A percentile compares a stretch with the other conserved stretches of the same genome.
phyloP scores from a whole-genome alignment of 2,329 filamentous ascomycete genomes.

The Cylindrodendrum hubeiense region DNA sequence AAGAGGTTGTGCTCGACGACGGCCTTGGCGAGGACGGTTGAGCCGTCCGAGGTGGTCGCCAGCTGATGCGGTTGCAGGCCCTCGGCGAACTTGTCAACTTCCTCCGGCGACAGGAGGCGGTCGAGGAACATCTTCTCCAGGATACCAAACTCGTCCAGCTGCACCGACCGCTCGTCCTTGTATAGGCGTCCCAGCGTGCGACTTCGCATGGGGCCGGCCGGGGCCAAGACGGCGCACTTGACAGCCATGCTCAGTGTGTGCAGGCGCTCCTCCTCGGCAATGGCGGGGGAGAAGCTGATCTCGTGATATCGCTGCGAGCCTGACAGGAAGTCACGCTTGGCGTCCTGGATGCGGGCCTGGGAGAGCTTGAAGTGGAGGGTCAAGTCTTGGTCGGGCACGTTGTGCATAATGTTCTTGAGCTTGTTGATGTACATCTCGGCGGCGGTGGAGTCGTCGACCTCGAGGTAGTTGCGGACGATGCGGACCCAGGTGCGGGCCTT shows the following conservation, averaged over 20 bases:
- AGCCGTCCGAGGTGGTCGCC: slow-evolving; percentile 88
- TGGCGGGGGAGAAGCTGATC: slow-evolving; percentile 80
- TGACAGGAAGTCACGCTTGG: slow-evolving; percentile 88
- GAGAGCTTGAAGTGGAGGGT: slow-evolving; percentile 90
- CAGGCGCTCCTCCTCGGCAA: slow-evolving; percentile 89
- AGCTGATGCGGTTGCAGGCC: slow-evolving; percentile 89
- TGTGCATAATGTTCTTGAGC: slow-evolving; percentile 91
- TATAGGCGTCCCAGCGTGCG: slow-evolving; percentile 86
- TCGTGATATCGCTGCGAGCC: slow-evolving; percentile 90
- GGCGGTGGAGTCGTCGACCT: slow-evolving; percentile 89
- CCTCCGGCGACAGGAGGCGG: slow-evolving; percentile 81
- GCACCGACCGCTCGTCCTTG: slow-evolving; percentile 87
- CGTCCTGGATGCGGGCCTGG: slow-evolving; percentile 93
- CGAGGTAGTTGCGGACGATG: slow-evolving; percentile 93
- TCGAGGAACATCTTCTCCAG: slow-evolving; percentile 98
- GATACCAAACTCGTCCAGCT: slow-evolving; percentile 85
- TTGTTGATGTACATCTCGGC: slow-evolving; percentile 94
- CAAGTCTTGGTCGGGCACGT: slow-evolving; percentile 78
- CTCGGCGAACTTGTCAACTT: slow-evolving; percentile 87
- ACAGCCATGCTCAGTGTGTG: slow-evolving; percentile 89
- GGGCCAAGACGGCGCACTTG: slow-evolving; percentile 91
- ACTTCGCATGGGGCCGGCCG: slow-evolving; percentile 87
- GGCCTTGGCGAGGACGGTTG: slow-evolving; percentile 91
- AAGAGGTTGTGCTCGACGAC: slow-evolving; percentile 97
- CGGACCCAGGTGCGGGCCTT: slow-evolving; percentile 91